These are phyloP conservation scores for Gnetum montanum DNA, from an alignment of 75 land plant species.

Conservation along the genomic window DNA sequence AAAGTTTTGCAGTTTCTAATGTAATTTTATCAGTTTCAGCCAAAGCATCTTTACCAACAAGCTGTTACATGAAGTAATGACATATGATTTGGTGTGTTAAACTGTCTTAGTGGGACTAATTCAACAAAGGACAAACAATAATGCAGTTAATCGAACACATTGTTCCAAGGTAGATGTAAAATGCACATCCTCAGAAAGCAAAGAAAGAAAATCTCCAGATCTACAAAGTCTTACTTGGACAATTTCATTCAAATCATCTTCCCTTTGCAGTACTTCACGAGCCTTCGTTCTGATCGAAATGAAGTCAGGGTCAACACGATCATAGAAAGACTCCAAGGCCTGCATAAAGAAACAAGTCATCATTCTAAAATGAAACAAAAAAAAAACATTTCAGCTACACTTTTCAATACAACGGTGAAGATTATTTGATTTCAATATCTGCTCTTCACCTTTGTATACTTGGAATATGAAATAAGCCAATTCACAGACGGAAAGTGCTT, in stretches of 20 bases:
- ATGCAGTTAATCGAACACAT: no score
- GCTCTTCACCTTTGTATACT: constrained; percentile 81
- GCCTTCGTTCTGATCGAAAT: constrained; percentile 97
- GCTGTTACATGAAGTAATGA: constrained; percentile 45
- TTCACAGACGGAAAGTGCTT: constrained; percentile 99
- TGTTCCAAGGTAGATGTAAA: no score
- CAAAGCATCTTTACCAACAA: constrained; percentile 97
- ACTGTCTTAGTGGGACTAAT: no score
- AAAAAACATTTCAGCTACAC: neutral
- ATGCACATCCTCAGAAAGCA: no score
- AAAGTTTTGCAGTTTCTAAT: constrained; percentile 90
- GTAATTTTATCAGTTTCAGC: constrained; percentile 93
- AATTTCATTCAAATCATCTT: constrained; percentile 99
- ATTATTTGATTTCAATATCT: neutral
- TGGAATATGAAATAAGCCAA: constrained; percentile 99
- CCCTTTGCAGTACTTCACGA: constrained; percentile 96
- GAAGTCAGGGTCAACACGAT: constrained; percentile 88
- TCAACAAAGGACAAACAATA: no score
- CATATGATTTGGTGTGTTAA: no score
- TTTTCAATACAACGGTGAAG: neutral
- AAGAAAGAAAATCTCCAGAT: no score
- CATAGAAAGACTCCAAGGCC: constrained; percentile 97
- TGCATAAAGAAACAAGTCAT: no score
- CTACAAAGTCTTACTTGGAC: constrained; percentile 99
- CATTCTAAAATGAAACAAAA: neutral